Base-by-base conservation (phyloP, 768 basidiomycete genomes). In the Boletales sp. region DNA sequence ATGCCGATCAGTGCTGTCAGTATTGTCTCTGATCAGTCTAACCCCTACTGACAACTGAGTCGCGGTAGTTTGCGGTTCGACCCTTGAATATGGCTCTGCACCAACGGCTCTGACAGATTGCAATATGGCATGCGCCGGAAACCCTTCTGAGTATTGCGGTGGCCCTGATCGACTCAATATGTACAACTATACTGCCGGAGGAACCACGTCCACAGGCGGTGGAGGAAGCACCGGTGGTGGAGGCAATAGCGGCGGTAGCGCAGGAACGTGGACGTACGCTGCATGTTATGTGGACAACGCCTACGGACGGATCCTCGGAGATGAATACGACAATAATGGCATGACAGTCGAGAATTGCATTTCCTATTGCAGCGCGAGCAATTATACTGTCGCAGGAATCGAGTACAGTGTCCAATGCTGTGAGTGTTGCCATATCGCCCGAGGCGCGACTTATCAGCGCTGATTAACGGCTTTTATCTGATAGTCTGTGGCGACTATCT, bases 221-320 rank as follows among this genome's bases (percentile, higher is more conserved):
- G 33, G 51, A 6, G 45, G 39, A 37, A 18, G 42, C 18, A 19
- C 38, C 11, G 33, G 33, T 15, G 72, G 71, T 15, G 72, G 71
- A 12, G 73, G 70, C 2, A 71, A 69, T 3, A 70, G 70, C 10
- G 73, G 71, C 8, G 49, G 55, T 11, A 55, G 54, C 31, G 59
- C 53, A 65, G 13, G 73, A 74, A 8, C 68, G 66, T 88, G 84
- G 82, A 68, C 70, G 0, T 88, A 87, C 47, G 75, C 67, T 19
- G 80, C 73, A 7, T 88, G 88, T 59, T 90, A 78, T 65, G 80
- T 87, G 79, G 88, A 90, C 61, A 82, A 82, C 47, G 79, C 77
- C 0, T 61, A 77, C 57, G 87, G 88, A 12, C 84, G 86, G 11
- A 70, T 83, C n/a, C 72, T 87, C 49, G 57, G 65, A 25, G 71